Conservation (phyloP, 2,329 filamentous ascomycete species). For the Xylariaceae sp. region DNA sequence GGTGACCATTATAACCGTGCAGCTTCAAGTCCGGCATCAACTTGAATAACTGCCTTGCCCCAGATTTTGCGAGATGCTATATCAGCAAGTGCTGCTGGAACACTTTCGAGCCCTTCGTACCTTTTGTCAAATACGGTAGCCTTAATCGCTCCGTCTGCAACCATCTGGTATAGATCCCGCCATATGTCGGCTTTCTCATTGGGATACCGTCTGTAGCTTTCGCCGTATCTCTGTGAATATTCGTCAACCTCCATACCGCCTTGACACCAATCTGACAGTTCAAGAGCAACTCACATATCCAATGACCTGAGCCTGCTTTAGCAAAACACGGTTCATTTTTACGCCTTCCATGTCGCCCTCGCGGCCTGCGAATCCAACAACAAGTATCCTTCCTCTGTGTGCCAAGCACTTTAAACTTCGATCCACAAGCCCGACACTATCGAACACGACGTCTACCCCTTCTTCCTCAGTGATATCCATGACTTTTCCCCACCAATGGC, state of each 20-base stretch:
- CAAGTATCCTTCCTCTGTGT: background rate
- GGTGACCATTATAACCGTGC: background rate
- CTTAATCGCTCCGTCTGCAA: conserved; percentile 41
- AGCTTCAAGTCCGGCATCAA: background rate
- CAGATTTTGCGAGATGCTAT: conserved; percentile 46
- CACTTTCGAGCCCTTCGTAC: conserved; percentile 47
- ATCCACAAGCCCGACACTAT: conserved; percentile 2
- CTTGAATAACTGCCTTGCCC: conserved; percentile 52
- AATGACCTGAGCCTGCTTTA: conserved; percentile 1
- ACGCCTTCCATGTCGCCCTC: conserved; percentile 2
- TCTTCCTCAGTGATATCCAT: background rate
- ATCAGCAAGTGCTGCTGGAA: conserved; percentile 48
- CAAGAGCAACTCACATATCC: conserved; percentile 1
- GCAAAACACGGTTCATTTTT: background rate
- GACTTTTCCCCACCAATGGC: background rate
- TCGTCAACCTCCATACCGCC: background rate
- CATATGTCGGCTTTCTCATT: background rate
- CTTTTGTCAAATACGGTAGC: conserved; percentile 38
- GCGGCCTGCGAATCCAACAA: conserved; percentile 1
- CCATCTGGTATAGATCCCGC: conserved; percentile 3
- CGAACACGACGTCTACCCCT: conserved; percentile 2
- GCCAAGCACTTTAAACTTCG: conserved; percentile 2
- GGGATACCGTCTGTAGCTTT: conserved; percentile 1
- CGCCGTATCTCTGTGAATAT: background rate
- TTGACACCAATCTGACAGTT: too few relatives aligned